Base-by-base conservation (phyloP, 495 filamentous ascomycete genomes). In the Alectoria sarmentosa region DNA sequence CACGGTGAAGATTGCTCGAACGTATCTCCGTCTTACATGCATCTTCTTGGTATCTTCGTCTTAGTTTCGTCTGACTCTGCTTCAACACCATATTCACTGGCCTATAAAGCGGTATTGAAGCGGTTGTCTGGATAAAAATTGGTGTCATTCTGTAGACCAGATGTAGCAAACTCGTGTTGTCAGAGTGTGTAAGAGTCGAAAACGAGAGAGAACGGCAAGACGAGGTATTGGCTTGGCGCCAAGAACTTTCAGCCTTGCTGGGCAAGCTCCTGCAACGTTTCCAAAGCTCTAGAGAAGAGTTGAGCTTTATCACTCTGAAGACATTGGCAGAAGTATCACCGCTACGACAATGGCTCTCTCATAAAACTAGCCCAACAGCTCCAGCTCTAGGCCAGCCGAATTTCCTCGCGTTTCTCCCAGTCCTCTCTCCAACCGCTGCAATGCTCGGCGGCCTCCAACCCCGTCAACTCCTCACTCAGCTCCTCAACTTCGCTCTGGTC, bases 401-500 rank as follows among this genome's bases (percentile, higher is more conserved):
- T 34, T 3, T 60, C 42, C 34, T 44, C 26, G 28, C 9, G 28
- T 11, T 13, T 26, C 26, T 7, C 39, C 58, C 34, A 15, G 6
- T 13, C 15, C 7, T n/a, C 39, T 28, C 37, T 4, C 30, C 38
- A 44, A 23, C 2, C 56, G 54, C 36, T 48, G 46, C 41, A 58
- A 58, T 58, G 56, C 56, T 58, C 56, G 56, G 48, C 26, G 48
- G 48, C 26, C 48, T 52, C 13, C 48, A 52, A 80, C 69, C 52
- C 30, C 52, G 52, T 34, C 52, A 55, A 17, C 28, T 55, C 41
- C 84, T 91, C 67, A 82, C 88, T n/a, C 95, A 98, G 78, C 74
- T 92, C 66, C 86, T 99, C 71, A 97, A 96, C 74, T 98, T 99
- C 74, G 95, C 86, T 10, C 84, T 99, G 52, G 92, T 98, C 58